Conservation (phyloP, 2,329 filamentous ascomycete genomes). For the Akanthomyces uredinophilus region DNA sequence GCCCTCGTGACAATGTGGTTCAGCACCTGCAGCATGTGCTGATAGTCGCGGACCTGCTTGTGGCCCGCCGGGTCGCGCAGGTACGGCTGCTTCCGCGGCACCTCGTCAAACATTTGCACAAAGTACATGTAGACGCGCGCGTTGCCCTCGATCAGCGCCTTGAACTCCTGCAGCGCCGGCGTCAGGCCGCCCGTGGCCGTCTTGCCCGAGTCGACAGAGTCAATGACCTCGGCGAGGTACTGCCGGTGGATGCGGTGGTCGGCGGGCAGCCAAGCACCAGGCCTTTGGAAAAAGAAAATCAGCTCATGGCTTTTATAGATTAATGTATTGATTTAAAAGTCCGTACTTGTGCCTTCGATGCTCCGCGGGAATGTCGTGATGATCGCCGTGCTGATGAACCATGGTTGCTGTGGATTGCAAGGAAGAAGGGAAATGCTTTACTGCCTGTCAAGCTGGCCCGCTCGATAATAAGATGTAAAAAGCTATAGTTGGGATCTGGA, state of each 20-base stretch:
- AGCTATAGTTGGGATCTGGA: neutral
- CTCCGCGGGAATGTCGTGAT: slow-evolving; percentile 46
- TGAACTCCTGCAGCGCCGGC: slow-evolving; percentile 60
- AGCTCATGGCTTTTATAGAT: neutral
- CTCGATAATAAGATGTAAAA: no score
- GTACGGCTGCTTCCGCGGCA: slow-evolving; percentile 58
- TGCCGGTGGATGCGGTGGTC: slow-evolving; percentile 58
- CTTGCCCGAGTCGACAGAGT: slow-evolving; percentile 37
- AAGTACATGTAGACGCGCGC: slow-evolving; percentile 63
- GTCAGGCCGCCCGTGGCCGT: slow-evolving; percentile 43
- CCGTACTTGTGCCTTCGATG: slow-evolving; percentile 40
- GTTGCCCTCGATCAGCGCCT: slow-evolving; percentile 59
- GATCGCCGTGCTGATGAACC: slow-evolving; percentile 46
- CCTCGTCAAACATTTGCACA: slow-evolving; percentile 62
- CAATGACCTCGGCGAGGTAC: slow-evolving; percentile 55
- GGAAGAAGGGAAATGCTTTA: neutral
- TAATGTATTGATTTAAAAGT: neutral
- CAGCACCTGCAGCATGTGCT: slow-evolving; percentile 61
- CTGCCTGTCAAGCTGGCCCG: neutral
- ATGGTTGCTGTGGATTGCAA: slow-evolving; percentile 27
- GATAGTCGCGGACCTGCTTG: slow-evolving; percentile 59
- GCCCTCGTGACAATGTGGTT: slow-evolving; percentile 53
- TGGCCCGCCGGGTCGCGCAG: slow-evolving; percentile 55
- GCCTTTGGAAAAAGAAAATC: slow-evolving; percentile 20
- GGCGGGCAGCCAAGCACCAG: slow-evolving; percentile 57